Percentiles rank a stretch among this genome's conserved stretches.
Conservation (phyloP, 2,329 filamentous ascomycete genomes). For the Camptophora hylomeconis region DNA sequence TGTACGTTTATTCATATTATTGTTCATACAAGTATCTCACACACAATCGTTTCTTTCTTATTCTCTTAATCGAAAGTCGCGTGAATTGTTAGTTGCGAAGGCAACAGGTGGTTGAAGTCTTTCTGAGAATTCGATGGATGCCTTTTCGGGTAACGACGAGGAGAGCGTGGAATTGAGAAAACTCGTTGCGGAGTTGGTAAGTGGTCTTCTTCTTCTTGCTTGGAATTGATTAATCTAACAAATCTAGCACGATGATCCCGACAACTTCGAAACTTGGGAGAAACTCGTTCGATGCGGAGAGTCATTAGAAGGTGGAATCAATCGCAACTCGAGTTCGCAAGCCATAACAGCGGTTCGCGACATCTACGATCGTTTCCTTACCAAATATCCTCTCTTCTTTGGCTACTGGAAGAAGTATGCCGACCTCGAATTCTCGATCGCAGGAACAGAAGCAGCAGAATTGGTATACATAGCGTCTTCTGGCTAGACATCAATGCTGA, state of each 20-base stretch:
- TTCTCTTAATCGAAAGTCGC: too few species aligned
- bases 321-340: constrained; percentile 90
- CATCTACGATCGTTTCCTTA: constrained; percentile 82
- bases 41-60: too few species aligned
- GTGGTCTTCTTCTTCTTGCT: constrained; percentile 22
- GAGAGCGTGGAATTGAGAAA: constrained; percentile 73
- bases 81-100: too few species aligned
- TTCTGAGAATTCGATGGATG: constrained; percentile 25
- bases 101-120: too few species aligned
- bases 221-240: not conserved
- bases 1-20: too few species aligned
- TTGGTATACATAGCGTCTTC: constrained; percentile 49
- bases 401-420: constrained; percentile 99
- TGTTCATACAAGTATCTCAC: too few species aligned
- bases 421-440: constrained; percentile 92
- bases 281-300: constrained; percentile 76
- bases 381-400: constrained; percentile 89
- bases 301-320: constrained; percentile 78
- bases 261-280: constrained; percentile 93
- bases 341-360: constrained; percentile 77
- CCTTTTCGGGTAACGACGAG: constrained; percentile 62
- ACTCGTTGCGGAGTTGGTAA: constrained; percentile 63
- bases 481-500: constrained; percentile 7
- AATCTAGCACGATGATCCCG: constrained; percentile 52
- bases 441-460: constrained; percentile 90